Evolutionary conservation across 306 rosid genomes (phyloP).

Genomic region (Prunus davidiana): DNA sequence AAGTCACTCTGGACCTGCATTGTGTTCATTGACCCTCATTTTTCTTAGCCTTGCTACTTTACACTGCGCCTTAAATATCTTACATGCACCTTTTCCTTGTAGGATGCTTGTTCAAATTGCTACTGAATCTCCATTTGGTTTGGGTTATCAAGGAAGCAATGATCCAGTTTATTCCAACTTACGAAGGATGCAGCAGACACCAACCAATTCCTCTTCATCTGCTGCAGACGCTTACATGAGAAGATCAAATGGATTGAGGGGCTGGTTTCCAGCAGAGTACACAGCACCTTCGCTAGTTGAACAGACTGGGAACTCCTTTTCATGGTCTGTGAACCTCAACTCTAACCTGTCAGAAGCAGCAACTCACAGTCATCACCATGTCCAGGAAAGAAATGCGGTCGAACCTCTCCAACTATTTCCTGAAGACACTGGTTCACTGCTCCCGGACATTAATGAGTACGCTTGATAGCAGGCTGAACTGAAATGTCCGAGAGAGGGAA

Average conservation of each 20-base stretch:
- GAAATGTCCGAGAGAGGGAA: background rate
- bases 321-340: background rate
- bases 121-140: background rate
- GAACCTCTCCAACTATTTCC: background rate
- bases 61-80: background rate
- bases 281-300: background rate
- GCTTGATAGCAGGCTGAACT: background rate
- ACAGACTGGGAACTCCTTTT: background rate
- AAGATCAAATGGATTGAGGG: background rate
- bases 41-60: background rate
- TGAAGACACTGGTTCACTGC: background rate
- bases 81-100: background rate
- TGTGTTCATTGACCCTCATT: background rate
- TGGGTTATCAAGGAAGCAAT: background rate
- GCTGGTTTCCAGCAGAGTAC: background rate
- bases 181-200: constrained; percentile 1
- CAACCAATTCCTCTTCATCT: background rate
- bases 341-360: background rate
- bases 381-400: background rate
- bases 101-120: background rate
- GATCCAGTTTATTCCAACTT: background rate
- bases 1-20: background rate
- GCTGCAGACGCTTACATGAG: background rate
- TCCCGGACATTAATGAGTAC: background rate
- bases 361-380: background rate